A percentile compares a stretch with the other conserved stretches of the same genome.
These are phyloP conservation scores for Manihot esculenta DNA, from an alignment of 441 rosid genomes.

Conservation along the genomic window DNA sequence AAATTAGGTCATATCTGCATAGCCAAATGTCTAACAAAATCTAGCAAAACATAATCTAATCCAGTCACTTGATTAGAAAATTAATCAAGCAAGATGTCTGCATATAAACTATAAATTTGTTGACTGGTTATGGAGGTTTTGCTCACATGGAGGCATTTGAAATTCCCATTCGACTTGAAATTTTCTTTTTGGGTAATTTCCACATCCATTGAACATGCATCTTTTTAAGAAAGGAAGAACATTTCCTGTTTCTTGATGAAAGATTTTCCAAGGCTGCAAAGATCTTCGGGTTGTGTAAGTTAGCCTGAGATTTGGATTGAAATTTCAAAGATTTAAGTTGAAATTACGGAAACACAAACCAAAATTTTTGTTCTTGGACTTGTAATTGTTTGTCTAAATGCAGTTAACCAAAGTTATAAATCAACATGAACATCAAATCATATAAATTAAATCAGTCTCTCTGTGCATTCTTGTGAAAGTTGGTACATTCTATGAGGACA, in stretches of 20 bases:
- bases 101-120: neutral
- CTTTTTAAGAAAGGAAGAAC: no score
- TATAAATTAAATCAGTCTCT: no score
- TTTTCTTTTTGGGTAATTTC: neutral
- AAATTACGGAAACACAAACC: neutral
- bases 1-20: no score
- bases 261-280: conserved; percentile 8
- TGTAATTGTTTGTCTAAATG: neutral
- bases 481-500: neutral
- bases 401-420: conserved; percentile 7
- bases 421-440: neutral
- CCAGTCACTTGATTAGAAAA: conserved; percentile 14
- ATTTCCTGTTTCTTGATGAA: conserved; percentile 8
- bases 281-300: neutral
- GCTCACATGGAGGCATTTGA: conserved; percentile 18
- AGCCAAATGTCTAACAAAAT: neutral
- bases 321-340: neutral
- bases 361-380: no score
- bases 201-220: neutral
- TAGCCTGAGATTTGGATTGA: neutral
- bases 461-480: neutral
- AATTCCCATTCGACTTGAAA: neutral
- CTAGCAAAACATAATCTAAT: neutral
- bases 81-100: neutral
- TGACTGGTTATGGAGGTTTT: neutral